Conservation (phyloP, 2,329 filamentous ascomycete genomes). For the Colletotrichum kahawae region DNA sequence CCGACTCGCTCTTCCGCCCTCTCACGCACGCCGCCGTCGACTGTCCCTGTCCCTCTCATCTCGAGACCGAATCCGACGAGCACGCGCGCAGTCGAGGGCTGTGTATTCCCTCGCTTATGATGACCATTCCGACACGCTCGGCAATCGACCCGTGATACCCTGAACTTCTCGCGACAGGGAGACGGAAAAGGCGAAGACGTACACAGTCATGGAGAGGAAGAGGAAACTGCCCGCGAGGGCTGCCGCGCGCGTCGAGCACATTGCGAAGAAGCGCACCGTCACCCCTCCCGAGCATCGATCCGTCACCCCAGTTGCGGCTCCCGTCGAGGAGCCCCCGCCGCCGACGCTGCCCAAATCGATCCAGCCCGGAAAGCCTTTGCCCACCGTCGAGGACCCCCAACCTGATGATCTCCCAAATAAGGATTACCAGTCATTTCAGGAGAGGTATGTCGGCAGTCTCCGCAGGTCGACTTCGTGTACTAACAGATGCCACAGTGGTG, state of each 20-base stretch:
- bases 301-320: conserved; percentile 48
- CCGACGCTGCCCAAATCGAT: conserved; percentile 66
- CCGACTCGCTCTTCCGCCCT: not conserved
- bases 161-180: conserved; percentile 9
- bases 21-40: not conserved
- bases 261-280: conserved; percentile 63
- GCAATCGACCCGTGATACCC: conserved; percentile 9
- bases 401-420: conserved; percentile 63
- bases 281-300: conserved; percentile 59
- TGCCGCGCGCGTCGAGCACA: conserved; percentile 64
- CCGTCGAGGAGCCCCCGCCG: conserved; percentile 39
- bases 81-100: conserved; percentile 14
- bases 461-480: not conserved
- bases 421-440: conserved; percentile 76
- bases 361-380: conserved; percentile 69
- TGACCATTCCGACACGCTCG: conserved; percentile 18
- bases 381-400: conserved; percentile 72
- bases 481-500: conserved; percentile 58
- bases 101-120: conserved; percentile 13
- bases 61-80: not conserved
- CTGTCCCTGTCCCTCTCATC: not conserved
- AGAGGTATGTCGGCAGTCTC: conserved; percentile 57
- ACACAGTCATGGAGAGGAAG: conserved; percentile 63
- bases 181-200: not conserved
- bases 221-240: conserved; percentile 68